These are phyloP conservation scores for Amphicarpaea edgeworthii DNA, from an alignment of 306 rosid genomes.

Conservation along the genomic window DNA sequence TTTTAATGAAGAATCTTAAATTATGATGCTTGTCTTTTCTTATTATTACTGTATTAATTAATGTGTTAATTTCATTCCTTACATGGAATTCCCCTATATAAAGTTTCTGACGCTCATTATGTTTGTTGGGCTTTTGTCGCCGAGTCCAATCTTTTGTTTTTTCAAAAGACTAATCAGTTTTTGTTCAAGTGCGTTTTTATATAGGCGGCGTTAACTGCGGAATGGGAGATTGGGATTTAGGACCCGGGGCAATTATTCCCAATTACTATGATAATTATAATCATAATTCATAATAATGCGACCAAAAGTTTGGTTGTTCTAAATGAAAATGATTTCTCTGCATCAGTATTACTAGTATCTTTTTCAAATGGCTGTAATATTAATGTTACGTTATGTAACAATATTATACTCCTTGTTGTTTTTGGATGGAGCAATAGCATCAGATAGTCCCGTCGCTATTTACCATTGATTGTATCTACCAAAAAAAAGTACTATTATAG, in stretches of 20 bases:
- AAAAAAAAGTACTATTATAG: not conserved
- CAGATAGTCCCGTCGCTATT: not conserved
- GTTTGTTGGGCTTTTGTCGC: constrained; percentile 1
- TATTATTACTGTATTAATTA: not conserved
- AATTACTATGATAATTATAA: not conserved
- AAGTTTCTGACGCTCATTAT: too few species aligned
- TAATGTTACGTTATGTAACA: not conserved
- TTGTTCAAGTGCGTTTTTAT: constrained; percentile 8
- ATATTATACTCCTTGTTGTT: not conserved
- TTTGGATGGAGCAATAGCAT: not conserved
- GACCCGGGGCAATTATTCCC: constrained; percentile 10
- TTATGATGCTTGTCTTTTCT: constrained; percentile 1
- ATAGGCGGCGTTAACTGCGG: constrained; percentile 14
- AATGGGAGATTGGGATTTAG: constrained; percentile 31
- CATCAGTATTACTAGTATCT: not conserved
- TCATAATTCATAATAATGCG: constrained; percentile 1
- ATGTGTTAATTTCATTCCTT: not conserved
- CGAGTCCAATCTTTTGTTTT: not conserved
- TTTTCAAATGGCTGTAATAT: constrained; percentile 12
- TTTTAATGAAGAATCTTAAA: too few species aligned
- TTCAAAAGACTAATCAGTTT: constrained; percentile 1
- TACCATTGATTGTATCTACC: not conserved
- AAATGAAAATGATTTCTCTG: constrained; percentile 8
- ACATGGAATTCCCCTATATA: not conserved
- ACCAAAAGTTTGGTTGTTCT: not conserved